These are phyloP conservation scores for Cladosporium sp. DNA, from an alignment of 2,329 filamentous ascomycete genomes.

Conservation along the genomic window DNA sequence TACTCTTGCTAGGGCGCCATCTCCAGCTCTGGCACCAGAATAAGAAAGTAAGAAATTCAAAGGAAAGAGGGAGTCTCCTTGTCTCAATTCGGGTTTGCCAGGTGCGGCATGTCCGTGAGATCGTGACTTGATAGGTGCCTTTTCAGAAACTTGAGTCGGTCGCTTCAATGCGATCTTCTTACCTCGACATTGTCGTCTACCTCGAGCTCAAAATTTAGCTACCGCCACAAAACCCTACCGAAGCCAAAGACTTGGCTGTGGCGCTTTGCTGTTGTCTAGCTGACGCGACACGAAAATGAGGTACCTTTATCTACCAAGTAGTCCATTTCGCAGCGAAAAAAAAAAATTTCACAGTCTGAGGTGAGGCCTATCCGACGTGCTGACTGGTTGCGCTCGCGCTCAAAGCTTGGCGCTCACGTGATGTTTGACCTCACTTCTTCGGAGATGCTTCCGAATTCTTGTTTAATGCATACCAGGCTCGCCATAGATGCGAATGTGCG, in stretches of 20 bases:
- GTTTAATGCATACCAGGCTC: not conserved
- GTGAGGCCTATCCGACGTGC: not conserved
- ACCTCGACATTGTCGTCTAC: not conserved
- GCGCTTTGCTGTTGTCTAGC: not conserved
- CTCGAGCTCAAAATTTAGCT: not conserved
- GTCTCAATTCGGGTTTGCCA: not conserved
- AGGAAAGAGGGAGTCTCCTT: not conserved
- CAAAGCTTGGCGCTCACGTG: constrained; percentile 16
- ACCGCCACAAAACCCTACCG: not conserved
- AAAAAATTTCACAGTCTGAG: not conserved
- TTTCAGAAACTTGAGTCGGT: not conserved
- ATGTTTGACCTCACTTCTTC: constrained; percentile 18
- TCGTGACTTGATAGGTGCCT: not conserved
- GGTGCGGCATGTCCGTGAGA: not conserved
- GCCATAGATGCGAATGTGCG: not conserved
- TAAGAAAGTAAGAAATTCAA: not conserved
- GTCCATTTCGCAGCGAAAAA: not conserved
- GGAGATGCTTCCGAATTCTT: not conserved
- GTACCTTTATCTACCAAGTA: not conserved
- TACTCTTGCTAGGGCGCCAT: not conserved
- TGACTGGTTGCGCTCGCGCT: not conserved
- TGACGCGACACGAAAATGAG: not conserved
- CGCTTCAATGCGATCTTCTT: not conserved
- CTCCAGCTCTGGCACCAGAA: not conserved
- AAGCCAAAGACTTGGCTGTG: not conserved